Base-by-base conservation (phyloP, 345 rosid species). In the Populus pruinosa region DNA sequence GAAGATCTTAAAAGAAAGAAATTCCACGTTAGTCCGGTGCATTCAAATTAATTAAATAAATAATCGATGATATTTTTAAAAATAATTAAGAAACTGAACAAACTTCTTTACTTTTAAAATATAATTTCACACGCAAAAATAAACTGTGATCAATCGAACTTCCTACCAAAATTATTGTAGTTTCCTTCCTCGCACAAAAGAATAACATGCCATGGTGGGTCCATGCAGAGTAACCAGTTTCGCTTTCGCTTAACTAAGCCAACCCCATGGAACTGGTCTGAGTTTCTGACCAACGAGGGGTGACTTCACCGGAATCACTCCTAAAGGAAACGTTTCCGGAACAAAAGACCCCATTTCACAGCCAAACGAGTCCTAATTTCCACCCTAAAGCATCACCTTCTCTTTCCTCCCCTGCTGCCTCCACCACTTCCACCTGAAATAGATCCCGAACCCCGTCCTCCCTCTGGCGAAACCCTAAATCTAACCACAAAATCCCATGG, bases 401-500 rank as follows among this genome's bases (percentile, higher is more conserved):
- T 31, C 41, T 29, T 35, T 2, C 69, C 36, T 4, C 39, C 69
- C 1, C 29, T 27, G 12, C n/a, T n/a, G 29, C 29, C 29, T 13
- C 5, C 18, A 3, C 18, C 50, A 8, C 63, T 56, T 56, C 27
- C 63, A 10, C 29, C 63, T 56, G 63, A 56, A n/a, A 56, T 12
- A 56, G 63, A 56, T 56, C 29, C 27, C 63, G 8, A 10, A 4
- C 11, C 63, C 8, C 25, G 27, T 50, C n/a, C 59, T 3, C 50
- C 16, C 50, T 47, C 17, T 2, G 17, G 18, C 44, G 12, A 76
- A 83, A 78, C 88, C 83, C 86, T 77, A 84, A 70, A 65, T 33
- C 69, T 44, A n/a, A 69, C 36, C 33, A 16, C n/a, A 17, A 8
- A 61, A 35, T 13, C 67, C 16, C 71, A 96, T 96, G 99, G 99